These are phyloP conservation scores for Ascochyta koolunga DNA, from an alignment of 2,329 filamentous ascomycete genomes.

Conservation along the genomic window DNA sequence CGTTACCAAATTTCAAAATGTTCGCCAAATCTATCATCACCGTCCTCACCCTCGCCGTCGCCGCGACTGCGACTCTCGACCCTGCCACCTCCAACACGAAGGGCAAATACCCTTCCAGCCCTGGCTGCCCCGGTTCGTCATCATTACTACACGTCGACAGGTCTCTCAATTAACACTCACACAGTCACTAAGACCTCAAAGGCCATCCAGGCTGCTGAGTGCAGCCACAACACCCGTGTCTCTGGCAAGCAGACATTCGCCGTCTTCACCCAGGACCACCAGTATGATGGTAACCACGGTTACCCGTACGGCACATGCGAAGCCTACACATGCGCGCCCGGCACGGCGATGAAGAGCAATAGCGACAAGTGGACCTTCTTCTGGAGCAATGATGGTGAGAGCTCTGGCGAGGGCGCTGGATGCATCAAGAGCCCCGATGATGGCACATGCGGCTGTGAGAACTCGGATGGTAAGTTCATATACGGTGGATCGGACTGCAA, in stretches of 20 bases:
- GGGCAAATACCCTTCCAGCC: constrained; percentile 35
- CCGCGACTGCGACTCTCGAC: constrained; percentile 43
- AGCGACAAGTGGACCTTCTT: constrained; percentile 33
- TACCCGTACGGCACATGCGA: constrained; percentile 56
- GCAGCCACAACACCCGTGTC: constrained; percentile 50
- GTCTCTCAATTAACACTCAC: not conserved
- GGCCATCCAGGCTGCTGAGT: constrained; percentile 53
- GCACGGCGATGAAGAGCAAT: constrained; percentile 20
- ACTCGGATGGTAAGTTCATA: constrained; percentile 33
- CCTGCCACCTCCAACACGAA: constrained; percentile 49
- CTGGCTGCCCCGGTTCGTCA: constrained; percentile 31
- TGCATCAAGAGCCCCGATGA: constrained; percentile 37
- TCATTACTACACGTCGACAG: not conserved
- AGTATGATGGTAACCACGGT: constrained; percentile 53
- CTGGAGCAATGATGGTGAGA: constrained; percentile 27
- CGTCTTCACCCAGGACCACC: constrained; percentile 53
- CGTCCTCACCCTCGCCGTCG: constrained; percentile 17
- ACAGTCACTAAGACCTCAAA: constrained; percentile 40
- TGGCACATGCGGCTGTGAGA: constrained; percentile 34
- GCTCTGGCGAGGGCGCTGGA: constrained; percentile 29
- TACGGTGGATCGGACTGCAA: constrained; percentile 15
- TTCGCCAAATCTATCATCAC: constrained; percentile 12
- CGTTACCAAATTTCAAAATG: constrained; percentile 4
- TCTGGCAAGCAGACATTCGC: constrained; percentile 48
- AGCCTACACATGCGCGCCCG: constrained; percentile 32